Evolutionary conservation across 2,329 filamentous ascomycete species (phyloP).

Genomic region (Fusarium papillatum): DNA sequence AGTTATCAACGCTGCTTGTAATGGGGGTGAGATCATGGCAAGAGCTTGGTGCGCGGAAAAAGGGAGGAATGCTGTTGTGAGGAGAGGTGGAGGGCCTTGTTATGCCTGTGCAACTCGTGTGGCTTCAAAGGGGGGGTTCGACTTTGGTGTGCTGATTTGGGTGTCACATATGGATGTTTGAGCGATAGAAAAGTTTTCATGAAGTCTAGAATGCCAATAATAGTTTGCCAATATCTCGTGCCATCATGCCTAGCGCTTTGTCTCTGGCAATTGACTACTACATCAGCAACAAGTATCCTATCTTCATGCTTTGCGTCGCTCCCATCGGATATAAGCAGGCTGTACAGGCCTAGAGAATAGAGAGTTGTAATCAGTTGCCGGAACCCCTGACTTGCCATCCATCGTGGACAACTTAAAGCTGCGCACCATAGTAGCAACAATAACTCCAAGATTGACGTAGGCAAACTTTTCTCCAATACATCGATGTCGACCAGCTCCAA

Average conservation of each 20-base stretch:
- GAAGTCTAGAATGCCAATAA: background rate
- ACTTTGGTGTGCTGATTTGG: slow-evolving; percentile 5
- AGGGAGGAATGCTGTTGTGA: slow-evolving; percentile 12
- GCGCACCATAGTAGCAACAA: slow-evolving; percentile 73
- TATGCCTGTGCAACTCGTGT: slow-evolving; percentile 14
- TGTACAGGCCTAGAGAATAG: slow-evolving; percentile 54
- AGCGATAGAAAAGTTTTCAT: background rate
- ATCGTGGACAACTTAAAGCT: slow-evolving; percentile 71
- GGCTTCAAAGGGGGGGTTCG: background rate
- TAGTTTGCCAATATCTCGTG: background rate
- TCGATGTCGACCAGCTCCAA: slow-evolving; percentile 79
- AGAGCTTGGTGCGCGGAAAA: slow-evolving; percentile 17
- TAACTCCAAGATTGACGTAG: slow-evolving; percentile 76
- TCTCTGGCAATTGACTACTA: background rate
- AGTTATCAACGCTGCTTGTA: slow-evolving; percentile 11
- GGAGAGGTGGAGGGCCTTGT: slow-evolving; percentile 9
- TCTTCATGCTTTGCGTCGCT: slow-evolving; percentile 34
- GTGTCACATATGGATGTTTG: background rate
- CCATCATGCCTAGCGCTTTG: background rate
- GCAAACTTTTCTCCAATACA: slow-evolving; percentile 86
- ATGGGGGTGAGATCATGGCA: slow-evolving; percentile 8
- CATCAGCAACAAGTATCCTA: background rate
- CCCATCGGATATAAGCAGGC: slow-evolving; percentile 52
- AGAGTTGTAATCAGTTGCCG: slow-evolving; percentile 75
- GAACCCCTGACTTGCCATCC: slow-evolving; percentile 67